These are phyloP conservation scores for Rehmannia glutinosa DNA, from an alignment of 257 asterid genomes.

Conservation along the genomic window DNA sequence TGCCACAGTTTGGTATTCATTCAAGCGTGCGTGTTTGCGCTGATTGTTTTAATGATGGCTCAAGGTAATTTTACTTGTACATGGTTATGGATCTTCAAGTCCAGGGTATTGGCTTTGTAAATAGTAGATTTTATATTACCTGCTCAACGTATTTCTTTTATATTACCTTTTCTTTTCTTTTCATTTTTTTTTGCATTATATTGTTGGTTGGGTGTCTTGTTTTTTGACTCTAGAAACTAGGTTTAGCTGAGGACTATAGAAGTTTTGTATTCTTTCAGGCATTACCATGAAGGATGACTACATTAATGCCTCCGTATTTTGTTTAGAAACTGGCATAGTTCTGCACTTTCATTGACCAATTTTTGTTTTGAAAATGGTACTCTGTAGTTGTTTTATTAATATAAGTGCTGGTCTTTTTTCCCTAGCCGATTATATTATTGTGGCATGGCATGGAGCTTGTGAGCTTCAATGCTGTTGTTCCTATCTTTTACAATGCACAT, in stretches of 20 bases:
- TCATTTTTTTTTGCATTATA: conserved; percentile 5
- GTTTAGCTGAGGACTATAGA: conserved; percentile 1
- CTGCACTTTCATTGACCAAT: not conserved
- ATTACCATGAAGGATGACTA: conserved; percentile 3
- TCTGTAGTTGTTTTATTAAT: not conserved
- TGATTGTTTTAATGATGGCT: conserved; percentile 73
- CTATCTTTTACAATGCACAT: not conserved
- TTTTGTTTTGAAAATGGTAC: not conserved
- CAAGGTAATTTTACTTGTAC: conserved; percentile 54
- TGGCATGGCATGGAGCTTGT: not conserved
- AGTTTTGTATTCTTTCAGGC: conserved; percentile 7
- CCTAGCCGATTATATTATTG: not conserved
- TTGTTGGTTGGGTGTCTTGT: not conserved
- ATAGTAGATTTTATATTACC: not conserved
- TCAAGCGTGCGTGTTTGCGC: conserved; percentile 89
- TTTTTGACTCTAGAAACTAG: not conserved
- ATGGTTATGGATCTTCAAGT: conserved; percentile 9
- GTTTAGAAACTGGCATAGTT: conserved; percentile 5
- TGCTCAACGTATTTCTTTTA: not conserved
- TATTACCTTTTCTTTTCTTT: not conserved
- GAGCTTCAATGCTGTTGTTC: not conserved
- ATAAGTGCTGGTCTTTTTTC: not conserved
- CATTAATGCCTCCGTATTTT: not conserved
- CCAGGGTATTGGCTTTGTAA: conserved; percentile 13
- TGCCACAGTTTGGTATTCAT: conserved; percentile 88